Conservation (phyloP, 345 rosid genomes). For the Raphanus sativus region DNA sequence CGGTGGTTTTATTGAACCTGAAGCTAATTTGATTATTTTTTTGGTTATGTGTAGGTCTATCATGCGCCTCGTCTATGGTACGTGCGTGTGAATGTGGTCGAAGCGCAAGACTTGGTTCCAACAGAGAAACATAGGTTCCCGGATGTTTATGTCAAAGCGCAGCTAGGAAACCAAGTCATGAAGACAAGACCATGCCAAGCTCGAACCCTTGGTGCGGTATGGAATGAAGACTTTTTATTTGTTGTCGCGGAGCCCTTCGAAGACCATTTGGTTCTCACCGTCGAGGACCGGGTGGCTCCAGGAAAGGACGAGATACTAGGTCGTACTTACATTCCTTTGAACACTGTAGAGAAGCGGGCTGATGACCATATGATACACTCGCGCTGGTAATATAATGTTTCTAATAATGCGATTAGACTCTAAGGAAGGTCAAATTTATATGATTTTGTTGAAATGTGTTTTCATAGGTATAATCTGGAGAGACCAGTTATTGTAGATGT, state of each 20-base stretch:
- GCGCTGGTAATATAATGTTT: conserved; percentile 51
- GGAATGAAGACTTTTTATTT: conserved; percentile 96
- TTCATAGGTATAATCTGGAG: conserved; percentile 60
- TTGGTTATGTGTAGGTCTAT: conserved; percentile 45
- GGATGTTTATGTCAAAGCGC: conserved; percentile 79
- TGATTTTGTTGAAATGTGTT: conserved; percentile 1
- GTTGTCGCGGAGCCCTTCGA: conserved; percentile 93
- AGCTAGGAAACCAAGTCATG: conserved; percentile 73
- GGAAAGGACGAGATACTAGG: conserved; percentile 92
- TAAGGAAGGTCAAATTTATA: not conserved
- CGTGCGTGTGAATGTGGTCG: conserved; percentile 82
- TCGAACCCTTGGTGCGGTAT: conserved; percentile 68
- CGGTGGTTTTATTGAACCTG: not conserved
- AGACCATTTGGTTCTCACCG: conserved; percentile 72
- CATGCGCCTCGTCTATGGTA: conserved; percentile 94
- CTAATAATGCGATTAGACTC: not conserved
- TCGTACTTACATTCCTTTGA: conserved; percentile 60
- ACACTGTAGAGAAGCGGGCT: conserved; percentile 67
- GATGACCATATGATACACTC: conserved; percentile 75
- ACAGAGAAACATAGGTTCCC: conserved; percentile 77
- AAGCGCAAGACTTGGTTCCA: conserved; percentile 88
- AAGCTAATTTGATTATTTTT: not conserved
- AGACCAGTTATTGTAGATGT: conserved; percentile 73
- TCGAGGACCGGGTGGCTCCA: conserved; percentile 82
- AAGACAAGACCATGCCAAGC: conserved; percentile 80